Evolutionary conservation across 176 grass and related monocot species (phyloP), one percentile per base, ranked within the genome.

Genomic region (Pontederia paniculata): DNA sequence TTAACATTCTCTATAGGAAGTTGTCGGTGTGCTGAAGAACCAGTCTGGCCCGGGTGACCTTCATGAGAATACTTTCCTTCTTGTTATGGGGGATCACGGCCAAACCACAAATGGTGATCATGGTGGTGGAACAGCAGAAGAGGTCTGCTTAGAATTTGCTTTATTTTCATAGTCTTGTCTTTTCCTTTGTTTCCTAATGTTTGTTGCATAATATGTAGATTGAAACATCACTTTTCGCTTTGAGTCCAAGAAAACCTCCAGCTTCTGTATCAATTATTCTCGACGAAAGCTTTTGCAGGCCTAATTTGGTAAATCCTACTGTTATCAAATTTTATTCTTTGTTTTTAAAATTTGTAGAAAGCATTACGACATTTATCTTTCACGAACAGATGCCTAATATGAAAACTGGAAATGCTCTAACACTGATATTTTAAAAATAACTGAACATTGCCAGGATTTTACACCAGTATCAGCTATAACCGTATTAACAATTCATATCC

Each of bases 61-160:
- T 74, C 86, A 89, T 79, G 86, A 88, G 80, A 87, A 90, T 47
- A 88, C 83, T 65, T 87, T 88, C 37, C 91, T 97, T 73, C 52
- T 90, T 65, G 86, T 97, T 48, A 97, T 97, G 91, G 91, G 91
- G 4, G 86, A 97, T 76, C 91, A 97, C 74, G 91, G 86, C 23
- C 91, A 97, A 84, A 97, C 91, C 56, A 69, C 83, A 74, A 97
- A 97, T 75, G 91, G 91, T 58, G 91, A 97, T 52, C 91, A 97
- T 79, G 91, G 91, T 62, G 91, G 91, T 57, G 86, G 91, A 57
- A 90, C 86, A 50, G 66, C 86, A 20, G 91, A 97, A 74, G 86
- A 97, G 86, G 91, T 97, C 42, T 23, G 12, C 9, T 20, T 68
- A 0, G 28, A 67, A 12, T 46, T 55, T 64, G 7, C 42, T 51